Evolutionary conservation across 2,329 filamentous ascomycete genomes (phyloP).

Genomic region (Cryoendolithus antarcticus): DNA sequence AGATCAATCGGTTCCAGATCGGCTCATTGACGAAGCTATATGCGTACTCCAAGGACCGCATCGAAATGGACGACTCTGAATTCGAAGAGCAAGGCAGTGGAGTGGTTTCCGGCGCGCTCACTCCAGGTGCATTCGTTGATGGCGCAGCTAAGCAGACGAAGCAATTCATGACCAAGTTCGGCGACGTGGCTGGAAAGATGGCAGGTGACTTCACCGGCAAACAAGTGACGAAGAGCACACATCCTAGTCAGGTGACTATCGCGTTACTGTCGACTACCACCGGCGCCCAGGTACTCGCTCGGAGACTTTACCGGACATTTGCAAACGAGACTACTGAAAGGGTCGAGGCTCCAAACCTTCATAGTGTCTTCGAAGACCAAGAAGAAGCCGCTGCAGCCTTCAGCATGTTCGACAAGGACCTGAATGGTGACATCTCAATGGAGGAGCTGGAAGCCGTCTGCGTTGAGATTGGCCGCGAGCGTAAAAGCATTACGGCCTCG

Average conservation of each 20-base stretch:
- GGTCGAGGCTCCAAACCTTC: conserved; percentile 65
- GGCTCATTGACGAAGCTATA: conserved; percentile 53
- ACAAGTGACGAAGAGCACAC: conserved; percentile 52
- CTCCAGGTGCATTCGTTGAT: conserved; percentile 60
- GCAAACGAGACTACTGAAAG: conserved; percentile 63
- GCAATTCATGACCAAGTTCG: conserved; percentile 64
- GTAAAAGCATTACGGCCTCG: conserved; percentile 88
- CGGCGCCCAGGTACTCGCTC: conserved; percentile 72
- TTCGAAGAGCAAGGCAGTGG: conserved; percentile 44
- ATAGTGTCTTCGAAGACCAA: conserved; percentile 62
- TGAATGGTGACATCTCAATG: conserved; percentile 94
- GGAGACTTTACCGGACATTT: conserved; percentile 79
- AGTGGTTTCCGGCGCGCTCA: conserved; percentile 48
- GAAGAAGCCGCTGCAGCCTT: conserved; percentile 88
- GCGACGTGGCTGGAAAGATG: conserved; percentile 71
- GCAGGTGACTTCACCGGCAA: conserved; percentile 87
- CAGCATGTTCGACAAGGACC: conserved; percentile 85
- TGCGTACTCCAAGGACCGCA: conserved; percentile 51
- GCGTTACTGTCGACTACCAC: conserved; percentile 60
- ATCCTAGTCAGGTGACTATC: conserved; percentile 74
- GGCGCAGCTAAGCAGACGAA: conserved; percentile 62
- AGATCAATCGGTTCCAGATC: conserved; percentile 85
- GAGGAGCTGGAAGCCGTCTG: conserved; percentile 87
- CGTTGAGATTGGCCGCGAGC: conserved; percentile 86
- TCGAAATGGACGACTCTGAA: conserved; percentile 62